phyloP scores from a whole-genome alignment of 2,329 filamentous ascomycete species.

The Aspergillus ochraceus region DNA sequence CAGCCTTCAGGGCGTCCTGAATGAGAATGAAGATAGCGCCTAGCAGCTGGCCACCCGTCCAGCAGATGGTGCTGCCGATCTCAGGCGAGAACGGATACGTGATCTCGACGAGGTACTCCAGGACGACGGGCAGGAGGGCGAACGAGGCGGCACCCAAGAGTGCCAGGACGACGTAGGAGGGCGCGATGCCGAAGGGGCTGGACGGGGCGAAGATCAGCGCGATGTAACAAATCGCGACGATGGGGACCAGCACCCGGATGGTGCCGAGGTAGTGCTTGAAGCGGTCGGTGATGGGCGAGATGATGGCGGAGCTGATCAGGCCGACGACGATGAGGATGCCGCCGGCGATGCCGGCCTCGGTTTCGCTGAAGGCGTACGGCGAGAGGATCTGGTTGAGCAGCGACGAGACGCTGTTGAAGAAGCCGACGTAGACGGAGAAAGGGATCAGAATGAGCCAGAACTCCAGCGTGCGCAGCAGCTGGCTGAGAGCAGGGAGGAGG shows the following conservation, averaged over 20 bases:
- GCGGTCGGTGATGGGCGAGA: constrained; percentile 79
- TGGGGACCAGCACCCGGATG: constrained; percentile 71
- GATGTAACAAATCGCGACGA: constrained; percentile 73
- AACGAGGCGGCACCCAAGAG: constrained; percentile 80
- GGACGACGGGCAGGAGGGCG: constrained; percentile 74
- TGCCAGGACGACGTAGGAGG: constrained; percentile 73
- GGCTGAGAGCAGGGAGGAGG: constrained; percentile 54
- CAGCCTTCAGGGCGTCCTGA: constrained; percentile 68
- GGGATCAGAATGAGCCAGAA: constrained; percentile 79
- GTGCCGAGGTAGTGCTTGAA: constrained; percentile 75
- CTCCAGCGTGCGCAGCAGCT: constrained; percentile 62
- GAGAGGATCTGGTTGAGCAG: constrained; percentile 86
- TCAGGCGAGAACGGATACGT: constrained; percentile 86
- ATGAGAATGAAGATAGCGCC: constrained; percentile 83
- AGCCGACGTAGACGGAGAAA: constrained; percentile 82
- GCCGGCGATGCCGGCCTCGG: constrained; percentile 84
- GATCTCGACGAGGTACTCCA: constrained; percentile 86
- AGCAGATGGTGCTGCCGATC: constrained; percentile 78
- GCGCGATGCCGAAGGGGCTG: constrained; percentile 47
- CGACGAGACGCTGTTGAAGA: constrained; percentile 90
- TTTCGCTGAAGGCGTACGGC: constrained; percentile 81
- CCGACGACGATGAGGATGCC: constrained; percentile 88
- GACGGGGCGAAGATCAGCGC: constrained; percentile 77
- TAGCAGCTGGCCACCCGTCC: constrained; percentile 81
- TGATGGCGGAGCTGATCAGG: constrained; percentile 72